These are phyloP conservation scores for Dittrichia graveolens DNA, from an alignment of 129 eudicot genomes.

Conservation along the genomic window DNA sequence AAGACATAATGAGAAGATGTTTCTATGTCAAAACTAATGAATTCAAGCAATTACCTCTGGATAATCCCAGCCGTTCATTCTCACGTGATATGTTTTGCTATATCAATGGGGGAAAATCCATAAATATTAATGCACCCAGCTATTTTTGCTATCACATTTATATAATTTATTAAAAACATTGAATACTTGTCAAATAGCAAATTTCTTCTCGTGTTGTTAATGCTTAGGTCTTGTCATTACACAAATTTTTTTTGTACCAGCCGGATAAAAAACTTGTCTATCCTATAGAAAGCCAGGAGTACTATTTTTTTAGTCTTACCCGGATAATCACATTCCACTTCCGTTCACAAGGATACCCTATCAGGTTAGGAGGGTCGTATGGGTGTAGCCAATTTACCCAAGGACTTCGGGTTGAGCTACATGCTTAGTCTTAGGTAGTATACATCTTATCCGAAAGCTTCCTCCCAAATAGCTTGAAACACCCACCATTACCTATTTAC, in stretches of 20 bases:
- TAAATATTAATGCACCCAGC: background rate
- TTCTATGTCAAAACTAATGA: constrained; percentile 5
- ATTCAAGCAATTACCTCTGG: background rate
- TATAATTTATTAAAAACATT: constrained; percentile 18
- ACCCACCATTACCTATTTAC: too few relatives aligned
- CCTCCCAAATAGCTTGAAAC: too few relatives aligned
- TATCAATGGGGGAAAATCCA: background rate
- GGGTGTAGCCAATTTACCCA: too few relatives aligned
- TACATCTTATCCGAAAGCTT: too few relatives aligned
- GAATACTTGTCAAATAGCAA: constrained; percentile 19
- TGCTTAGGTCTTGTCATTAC: background rate
- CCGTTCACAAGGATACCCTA: too few relatives aligned
- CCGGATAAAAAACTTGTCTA: background rate
- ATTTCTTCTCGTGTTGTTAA: background rate
- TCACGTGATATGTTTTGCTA: background rate
- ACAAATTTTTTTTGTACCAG: background rate
- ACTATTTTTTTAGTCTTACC: too few relatives aligned
- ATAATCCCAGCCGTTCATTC: constrained; percentile 21
- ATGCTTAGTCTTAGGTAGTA: too few relatives aligned
- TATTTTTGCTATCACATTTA: too few relatives aligned
- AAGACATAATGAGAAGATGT: constrained; percentile 29
- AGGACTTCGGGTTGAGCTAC: too few relatives aligned
- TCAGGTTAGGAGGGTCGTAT: too few relatives aligned
- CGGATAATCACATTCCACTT: too few relatives aligned
- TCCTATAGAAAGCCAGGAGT: too few relatives aligned